A percentile compares a stretch with the other conserved stretches of the same genome.
phyloP scores from a whole-genome alignment of 2,329 filamentous ascomycete species.

The Fusarium verrucosum region DNA sequence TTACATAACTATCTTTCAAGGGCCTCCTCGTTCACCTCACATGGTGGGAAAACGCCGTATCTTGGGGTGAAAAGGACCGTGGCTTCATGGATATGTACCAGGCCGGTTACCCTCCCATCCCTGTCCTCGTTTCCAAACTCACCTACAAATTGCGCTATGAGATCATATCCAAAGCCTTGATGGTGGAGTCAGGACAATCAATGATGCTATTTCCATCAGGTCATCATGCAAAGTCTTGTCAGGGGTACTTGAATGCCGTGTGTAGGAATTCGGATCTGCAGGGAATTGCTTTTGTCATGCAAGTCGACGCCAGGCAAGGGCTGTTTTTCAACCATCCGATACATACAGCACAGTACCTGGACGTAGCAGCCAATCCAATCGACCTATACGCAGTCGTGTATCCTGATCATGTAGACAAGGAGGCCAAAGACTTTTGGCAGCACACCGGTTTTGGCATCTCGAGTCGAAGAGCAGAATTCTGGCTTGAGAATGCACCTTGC shows the following conservation, averaged over 20 bases:
- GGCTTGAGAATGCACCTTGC: slow-evolving; percentile 39
- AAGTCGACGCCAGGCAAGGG: no score
- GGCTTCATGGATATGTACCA: no score
- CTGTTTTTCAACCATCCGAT: slow-evolving; percentile 11
- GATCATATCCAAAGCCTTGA: not conserved
- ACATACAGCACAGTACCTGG: no score
- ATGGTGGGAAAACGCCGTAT: no score
- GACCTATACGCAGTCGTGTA: slow-evolving; percentile 34
- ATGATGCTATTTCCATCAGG: slow-evolving; percentile 29
- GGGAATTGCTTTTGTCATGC: not conserved
- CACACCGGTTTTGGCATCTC: slow-evolving; percentile 46
- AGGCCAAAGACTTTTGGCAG: slow-evolving; percentile 46
- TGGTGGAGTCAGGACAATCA: not conserved
- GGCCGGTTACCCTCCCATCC: no score
- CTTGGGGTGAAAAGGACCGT: no score
- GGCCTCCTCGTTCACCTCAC: no score
- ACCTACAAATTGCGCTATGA: no score
- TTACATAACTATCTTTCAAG: no score
- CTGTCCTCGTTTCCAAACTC: no score
- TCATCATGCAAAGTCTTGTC: slow-evolving; percentile 24
- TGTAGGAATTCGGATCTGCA: not conserved
- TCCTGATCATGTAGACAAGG: slow-evolving; percentile 13
- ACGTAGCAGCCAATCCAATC: no score
- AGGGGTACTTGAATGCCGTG: slow-evolving; percentile 34
- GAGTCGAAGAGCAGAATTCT: slow-evolving; percentile 42